Base-by-base conservation (phyloP, 345 rosid species). In the Turritis glabra region DNA sequence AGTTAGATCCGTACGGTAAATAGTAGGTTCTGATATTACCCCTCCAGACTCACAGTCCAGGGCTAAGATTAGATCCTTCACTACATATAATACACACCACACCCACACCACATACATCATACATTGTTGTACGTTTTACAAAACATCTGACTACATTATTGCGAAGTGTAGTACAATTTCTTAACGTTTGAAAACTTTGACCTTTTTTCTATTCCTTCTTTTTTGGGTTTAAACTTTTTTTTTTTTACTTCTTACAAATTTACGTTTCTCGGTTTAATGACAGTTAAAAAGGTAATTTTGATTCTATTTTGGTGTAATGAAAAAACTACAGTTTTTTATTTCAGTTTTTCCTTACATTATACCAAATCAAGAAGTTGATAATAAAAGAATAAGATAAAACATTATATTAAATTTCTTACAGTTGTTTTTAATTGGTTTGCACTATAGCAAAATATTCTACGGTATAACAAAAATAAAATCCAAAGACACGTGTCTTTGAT, bases 131-230 rank as follows among this genome's bases (percentile, higher is more conserved):
- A 66, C 38, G 14, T 58, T 19, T 57, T 58, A 6, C 53, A 47
- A 19, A 41, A 41, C 62, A 69, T 17, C 50, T 69, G 56, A n/a
- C 63, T 61, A 15, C 75, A 69, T 61, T 68, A 76, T 76, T 76
- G 79, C 69, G 55, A 75, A 50, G 17, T 68, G 30, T 51, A 51
- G 74, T 75, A 75, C 79, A 52, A 61, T 68, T 26, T 43, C 51
- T 15, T 17, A 47, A 75, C 40, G 12, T 67, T 40, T 30, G 8
- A 75, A 37, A 2, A 13, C 15, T 40, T 40, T 40, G 44, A 12
- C 17, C 44, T 37, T 37, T n/a, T 64, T n/a, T n/a, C n/a, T n/a
- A n/a, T n/a, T n/a, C n/a, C n/a, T n/a, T n/a, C n/a, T n/a, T n/a
- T 23, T 43, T 32, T 8, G 9, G 27, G 3, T 26, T 26, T 26